phyloP scores from a whole-genome alignment of 2,329 filamentous ascomycete genomes.

The Beauveria varroae region DNA sequence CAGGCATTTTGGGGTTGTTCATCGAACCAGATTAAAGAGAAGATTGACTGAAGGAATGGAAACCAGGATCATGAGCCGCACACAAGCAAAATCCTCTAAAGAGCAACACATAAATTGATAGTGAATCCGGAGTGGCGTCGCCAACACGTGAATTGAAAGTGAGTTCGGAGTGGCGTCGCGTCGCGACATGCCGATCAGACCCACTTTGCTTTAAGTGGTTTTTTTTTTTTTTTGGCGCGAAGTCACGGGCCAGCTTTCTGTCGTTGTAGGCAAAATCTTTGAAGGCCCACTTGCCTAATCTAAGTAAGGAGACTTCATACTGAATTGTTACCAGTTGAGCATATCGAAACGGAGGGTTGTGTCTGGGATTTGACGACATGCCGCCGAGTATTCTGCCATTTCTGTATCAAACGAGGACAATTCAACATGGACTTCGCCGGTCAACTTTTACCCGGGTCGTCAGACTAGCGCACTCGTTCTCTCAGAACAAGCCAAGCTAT shows the following conservation, averaged over 20 bases:
- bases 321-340: not conserved
- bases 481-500: constrained; percentile 19
- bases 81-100: not conserved
- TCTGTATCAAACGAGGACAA: constrained; percentile 64
- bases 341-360: not conserved
- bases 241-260: constrained; percentile 23
- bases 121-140: constrained; percentile 3
- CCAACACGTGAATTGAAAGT: constrained; percentile 1
- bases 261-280: not conserved
- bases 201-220: constrained; percentile 18
- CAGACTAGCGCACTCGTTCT: constrained; percentile 16
- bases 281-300: not conserved
- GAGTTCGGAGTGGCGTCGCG: constrained; percentile 1
- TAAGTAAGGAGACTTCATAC: not conserved
- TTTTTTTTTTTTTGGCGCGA: constrained; percentile 20
- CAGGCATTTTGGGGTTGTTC: constrained; percentile 32
- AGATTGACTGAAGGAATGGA: too few species aligned
- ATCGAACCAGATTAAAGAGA: too few species aligned
- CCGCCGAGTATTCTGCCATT: constrained; percentile 51
- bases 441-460: constrained; percentile 18
- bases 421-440: constrained; percentile 23
- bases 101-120: not conserved
- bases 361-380: not conserved
- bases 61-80: not conserved
- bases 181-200: constrained; percentile 5